Evolutionary conservation across 805 yeast species (phyloP), one percentile per base, ranked within the genome.

Genomic region (Candida xiaguanensis): DNA sequence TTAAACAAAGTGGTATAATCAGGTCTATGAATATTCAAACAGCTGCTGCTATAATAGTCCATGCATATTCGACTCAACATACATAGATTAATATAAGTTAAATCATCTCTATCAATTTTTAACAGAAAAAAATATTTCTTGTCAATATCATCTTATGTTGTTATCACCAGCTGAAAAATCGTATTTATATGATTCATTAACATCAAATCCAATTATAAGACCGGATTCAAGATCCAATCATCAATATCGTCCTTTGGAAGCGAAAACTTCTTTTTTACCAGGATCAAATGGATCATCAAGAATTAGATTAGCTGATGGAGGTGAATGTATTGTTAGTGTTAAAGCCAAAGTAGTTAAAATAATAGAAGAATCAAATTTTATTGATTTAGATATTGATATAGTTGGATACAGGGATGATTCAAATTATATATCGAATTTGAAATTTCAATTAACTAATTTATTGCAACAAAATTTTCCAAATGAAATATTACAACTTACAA

Each of bases 1-100:
- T 90, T 50, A 86, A 88, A 55, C 98, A 90, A 56, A 82, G 79
- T 29, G 98, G 98, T 12, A 89, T 90, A 13, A 80, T 91, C 29
- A 72, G 98, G 49, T 89, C 96, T 1, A 90, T 90, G 98, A 90
- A 90, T 54, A 90, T 90, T 45, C 98, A 90, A 63, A 90, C 97
- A 0, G 98, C 97, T 1, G 82, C 97, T 0, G 98, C 97, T 0
- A 89, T 90, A 15, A 78, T 90, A 37, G 96, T 89, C 5, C 95
- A 90, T 60, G 93, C 96, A 0, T 90, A 91, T 52, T 80, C 95
- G 1, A 57, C 72, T 14, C 86, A 81, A 52, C 82, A 81, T 50
- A 78, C 83, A 7, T 23, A 26, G 15, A 34, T 19, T 32, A 26
- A 26, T 13, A 26, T 11, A 26, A 6, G 24, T 20, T n/a, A n/a